Base-by-base conservation (phyloP, 495 filamentous ascomycete genomes). In the Geoglossum glabrum region DNA sequence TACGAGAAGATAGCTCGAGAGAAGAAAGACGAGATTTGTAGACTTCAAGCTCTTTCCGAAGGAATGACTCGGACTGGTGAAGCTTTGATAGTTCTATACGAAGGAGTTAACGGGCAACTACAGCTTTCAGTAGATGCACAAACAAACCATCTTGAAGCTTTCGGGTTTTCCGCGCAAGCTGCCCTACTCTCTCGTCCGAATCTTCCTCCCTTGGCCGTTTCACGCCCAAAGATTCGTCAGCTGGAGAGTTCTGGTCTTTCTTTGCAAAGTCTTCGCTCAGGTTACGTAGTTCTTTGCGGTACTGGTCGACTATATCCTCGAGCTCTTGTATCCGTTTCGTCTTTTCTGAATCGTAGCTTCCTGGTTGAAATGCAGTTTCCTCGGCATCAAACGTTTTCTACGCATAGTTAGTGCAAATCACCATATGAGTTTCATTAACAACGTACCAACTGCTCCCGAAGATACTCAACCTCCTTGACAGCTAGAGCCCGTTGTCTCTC, bases 401-500 rank as follows among this genome's bases (percentile, higher is more conserved):
- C 15, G 27, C 3, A n/a, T 21, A 25, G 56, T 33, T 56, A 59
- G 49, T 8, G 28, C 10, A 25, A 34, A 52, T 58, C 31, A 17
- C 5, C 13, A 3, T 5, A 7, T 23, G 6, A 57, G 2, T 4
- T 31, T 9, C 10, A 10, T 17, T 7, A 19, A 17, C 2, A 25
- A 50, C 46, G 1, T 46, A 60, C 59, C 25, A 96, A 72, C 64
- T 99, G 92, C 4, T 85, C 90, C 17, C 93, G 84, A 8, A 99
- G 75, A 66, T 90, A 92, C 61, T 96, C 87, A 7, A 93, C 86
- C 66, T 99, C 93, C 64, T 95, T 95, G 23, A 87, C 69, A 4
- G 87, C 87, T 3, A 97, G 76, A 7, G 78, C 79, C 58, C 86
- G 83, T 66, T 96, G 90, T 38, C 90, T 75, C 64, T 99, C 90